phyloP scores from a whole-genome alignment of 164 flowering plant species.

The Umbellularia californica region DNA sequence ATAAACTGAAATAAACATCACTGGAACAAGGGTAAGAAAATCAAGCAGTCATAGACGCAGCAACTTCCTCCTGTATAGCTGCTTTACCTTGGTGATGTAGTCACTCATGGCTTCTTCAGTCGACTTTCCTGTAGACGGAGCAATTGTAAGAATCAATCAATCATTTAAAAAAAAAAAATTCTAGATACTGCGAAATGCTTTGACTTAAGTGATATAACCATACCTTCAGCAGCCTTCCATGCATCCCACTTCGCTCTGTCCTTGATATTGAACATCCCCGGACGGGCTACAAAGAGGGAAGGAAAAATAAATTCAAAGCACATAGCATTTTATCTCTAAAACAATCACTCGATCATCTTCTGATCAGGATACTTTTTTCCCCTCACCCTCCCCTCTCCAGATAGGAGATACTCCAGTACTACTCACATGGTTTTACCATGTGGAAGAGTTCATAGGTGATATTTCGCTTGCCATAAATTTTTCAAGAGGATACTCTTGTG shows the following conservation, averaged over 20 bases:
- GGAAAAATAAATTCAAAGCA: neutral
- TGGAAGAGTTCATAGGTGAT: no score
- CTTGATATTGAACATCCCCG: slow-evolving; percentile 44
- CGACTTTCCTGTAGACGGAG: slow-evolving; percentile 39
- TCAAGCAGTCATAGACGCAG: slow-evolving; percentile 19
- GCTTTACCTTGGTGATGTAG: slow-evolving; percentile 68
- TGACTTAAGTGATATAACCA: no score
- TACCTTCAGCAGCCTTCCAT: slow-evolving; percentile 68
- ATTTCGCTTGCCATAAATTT: no score
- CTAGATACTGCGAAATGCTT: neutral
- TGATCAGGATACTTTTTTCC: no score
- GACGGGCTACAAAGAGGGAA: slow-evolving; percentile 37
- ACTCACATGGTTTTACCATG: no score
- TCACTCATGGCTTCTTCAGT: slow-evolving; percentile 60
- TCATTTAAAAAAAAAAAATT: neutral
- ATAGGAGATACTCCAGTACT: no score
- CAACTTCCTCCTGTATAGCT: slow-evolving; percentile 57
- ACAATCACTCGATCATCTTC: no score
- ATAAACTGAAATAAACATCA: neutral
- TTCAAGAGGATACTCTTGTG: no score
- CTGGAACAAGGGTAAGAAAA: neutral
- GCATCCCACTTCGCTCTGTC: slow-evolving; percentile 73
- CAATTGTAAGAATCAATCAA: neutral
- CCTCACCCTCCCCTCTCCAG: no score
- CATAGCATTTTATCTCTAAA: no score